Base-by-base conservation (phyloP, 2,329 filamentous ascomycete species). In the Venturia pyrina region DNA sequence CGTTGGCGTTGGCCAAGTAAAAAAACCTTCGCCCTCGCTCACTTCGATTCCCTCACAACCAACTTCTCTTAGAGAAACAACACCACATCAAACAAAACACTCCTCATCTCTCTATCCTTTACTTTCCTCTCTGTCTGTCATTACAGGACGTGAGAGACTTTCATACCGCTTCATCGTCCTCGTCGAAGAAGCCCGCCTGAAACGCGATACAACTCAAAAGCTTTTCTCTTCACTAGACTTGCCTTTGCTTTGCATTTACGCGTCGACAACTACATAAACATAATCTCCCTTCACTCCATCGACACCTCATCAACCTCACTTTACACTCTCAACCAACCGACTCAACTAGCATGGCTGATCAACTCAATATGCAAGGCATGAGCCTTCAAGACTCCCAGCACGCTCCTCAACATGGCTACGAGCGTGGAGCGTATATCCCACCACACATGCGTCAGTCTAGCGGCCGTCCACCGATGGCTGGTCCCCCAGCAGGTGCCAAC, bases 301-400 rank as follows among this genome's bases (percentile, higher is more conserved):
- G n/a, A 62, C 32, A 62, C 40, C 13, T 11, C 34, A 43, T 32
- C 60, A 43, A 28, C 32, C 28, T 59, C 32, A 19, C 44, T 1
- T 44, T 17, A 28, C 37, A 62, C n/a, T 28, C 21, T 43, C 60
- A 59, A 37, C 53, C 24, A 28, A 44, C 37, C 60, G 24, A 44
- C 62, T 19, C 32, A 64, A 10, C 68, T 80, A 88, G 78, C 75
- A 92, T 92, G 89, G 89, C 89, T 77, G 89, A 91, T 74, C 88
- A 93, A 82, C 84, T 95, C 73, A 91, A 91, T 82, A 92, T 93
- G 85, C 85, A 83, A 76, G 86, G 87, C 75, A 82, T 93, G 73
- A 88, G 80, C 78, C 81, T 93, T 69, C 86, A 85, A 75, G 85
- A 88, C 70, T 85, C 83, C 68, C 82, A 86, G 77, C 85, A 87